phyloP scores from a whole-genome alignment of 805 yeast species.

The Ogataea nonfermentans region DNA sequence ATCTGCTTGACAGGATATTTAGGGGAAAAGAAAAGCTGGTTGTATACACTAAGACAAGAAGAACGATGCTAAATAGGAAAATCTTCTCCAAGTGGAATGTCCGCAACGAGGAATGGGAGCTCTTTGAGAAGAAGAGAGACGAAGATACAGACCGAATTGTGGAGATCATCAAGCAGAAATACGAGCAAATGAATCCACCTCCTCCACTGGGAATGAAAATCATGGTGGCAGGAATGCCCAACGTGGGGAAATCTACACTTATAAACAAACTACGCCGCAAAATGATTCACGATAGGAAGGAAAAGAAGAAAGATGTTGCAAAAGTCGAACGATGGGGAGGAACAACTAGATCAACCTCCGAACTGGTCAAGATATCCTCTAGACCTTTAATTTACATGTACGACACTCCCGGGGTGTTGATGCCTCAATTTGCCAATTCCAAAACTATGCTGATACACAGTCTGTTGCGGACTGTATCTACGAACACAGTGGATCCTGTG shows the following conservation, averaged over 20 bases:
- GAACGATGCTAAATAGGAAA: constrained; percentile 42
- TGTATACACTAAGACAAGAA: constrained; percentile 75
- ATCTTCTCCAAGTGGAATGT: constrained; percentile 34
- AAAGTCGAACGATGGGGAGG: constrained; percentile 88
- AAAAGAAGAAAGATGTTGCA: constrained; percentile 62
- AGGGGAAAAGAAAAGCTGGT: constrained; percentile 56
- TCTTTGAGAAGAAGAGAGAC: constrained; percentile 53
- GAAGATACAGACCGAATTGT: constrained; percentile 52
- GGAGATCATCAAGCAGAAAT: constrained; percentile 45
- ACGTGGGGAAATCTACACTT: constrained; percentile 92
- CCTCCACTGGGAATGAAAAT: constrained; percentile 83
- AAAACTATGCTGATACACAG: constrained; percentile 74
- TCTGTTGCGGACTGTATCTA: constrained; percentile 71
- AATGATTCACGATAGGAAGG: constrained; percentile 23
- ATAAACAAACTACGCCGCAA: constrained; percentile 66
- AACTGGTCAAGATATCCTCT: constrained; percentile 59
- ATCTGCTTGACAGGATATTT: constrained; percentile 67
- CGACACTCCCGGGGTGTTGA: constrained; percentile 92
- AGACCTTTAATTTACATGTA: constrained; percentile 67
- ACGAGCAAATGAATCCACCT: constrained; percentile 51
- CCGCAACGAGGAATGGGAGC: constrained; percentile 27
- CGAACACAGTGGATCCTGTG: constrained; percentile 73
- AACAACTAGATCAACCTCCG: constrained; percentile 77
- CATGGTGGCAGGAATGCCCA: constrained; percentile 91
- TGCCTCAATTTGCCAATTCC: constrained; percentile 66